Conservation (phyloP, 352 stramenopile species). For the Phytopythium litorale region DNA sequence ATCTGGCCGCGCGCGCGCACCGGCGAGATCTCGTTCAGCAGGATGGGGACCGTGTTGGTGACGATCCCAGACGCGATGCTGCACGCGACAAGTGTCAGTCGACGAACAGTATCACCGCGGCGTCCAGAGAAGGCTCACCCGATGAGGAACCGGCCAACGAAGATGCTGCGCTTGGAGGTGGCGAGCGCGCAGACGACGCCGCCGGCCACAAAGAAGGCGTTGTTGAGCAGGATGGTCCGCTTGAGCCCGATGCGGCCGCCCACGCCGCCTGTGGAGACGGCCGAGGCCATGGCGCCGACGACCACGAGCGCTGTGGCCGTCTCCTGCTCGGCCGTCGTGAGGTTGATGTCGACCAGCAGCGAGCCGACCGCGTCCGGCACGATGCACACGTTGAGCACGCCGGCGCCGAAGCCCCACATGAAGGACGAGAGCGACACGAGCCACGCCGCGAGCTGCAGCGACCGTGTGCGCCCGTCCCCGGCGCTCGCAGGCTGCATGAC, state of each 20-base stretch:
- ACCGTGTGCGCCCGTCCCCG: conserved; percentile 12
- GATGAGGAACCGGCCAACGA: conserved; percentile 53
- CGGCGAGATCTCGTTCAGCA: conserved; percentile 83
- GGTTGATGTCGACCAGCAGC: conserved; percentile 68
- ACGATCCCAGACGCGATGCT: conserved; percentile 67
- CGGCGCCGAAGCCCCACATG: conserved; percentile 68
- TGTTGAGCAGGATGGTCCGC: conserved; percentile 67
- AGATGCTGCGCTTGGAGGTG: conserved; percentile 56
- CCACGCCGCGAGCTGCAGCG: conserved; percentile 49
- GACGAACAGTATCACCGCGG: too few relatives aligned
- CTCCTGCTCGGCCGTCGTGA: conserved; percentile 69
- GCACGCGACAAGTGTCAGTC: not conserved
- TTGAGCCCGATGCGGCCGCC: conserved; percentile 58
- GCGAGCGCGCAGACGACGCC: conserved; percentile 51
- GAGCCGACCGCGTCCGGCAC: conserved; percentile 65
- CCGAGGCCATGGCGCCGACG: conserved; percentile 63
- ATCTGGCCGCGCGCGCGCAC: conserved; percentile 59
- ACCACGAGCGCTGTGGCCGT: conserved; percentile 71
- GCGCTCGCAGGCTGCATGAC: not conserved
- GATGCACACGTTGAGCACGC: conserved; percentile 80
- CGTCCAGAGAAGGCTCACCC: conserved; percentile 16
- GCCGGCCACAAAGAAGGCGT: conserved; percentile 64
- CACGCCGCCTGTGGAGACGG: conserved; percentile 46
- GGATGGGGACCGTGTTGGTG: conserved; percentile 78
- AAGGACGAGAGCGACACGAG: conserved; percentile 76